phyloP scores from a whole-genome alignment of 768 basidiomycete genomes.

The Russula earlei region DNA sequence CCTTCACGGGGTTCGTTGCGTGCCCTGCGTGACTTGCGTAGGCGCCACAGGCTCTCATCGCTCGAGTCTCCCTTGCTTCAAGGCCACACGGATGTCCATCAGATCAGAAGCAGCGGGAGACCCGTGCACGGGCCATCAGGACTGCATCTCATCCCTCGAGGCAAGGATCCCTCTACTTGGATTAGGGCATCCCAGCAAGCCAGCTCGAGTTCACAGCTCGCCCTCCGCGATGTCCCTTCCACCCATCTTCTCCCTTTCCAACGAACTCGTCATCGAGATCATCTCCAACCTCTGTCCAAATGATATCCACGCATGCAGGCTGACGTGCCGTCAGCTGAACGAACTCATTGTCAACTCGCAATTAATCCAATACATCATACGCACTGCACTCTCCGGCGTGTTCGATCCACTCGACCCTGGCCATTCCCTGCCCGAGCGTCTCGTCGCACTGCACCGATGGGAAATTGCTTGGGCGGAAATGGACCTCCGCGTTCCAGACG shows the following conservation, averaged over 20 bases:
- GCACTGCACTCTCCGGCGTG: conserved; percentile 11
- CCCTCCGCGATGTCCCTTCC: not conserved
- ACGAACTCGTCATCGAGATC: conserved; percentile 8
- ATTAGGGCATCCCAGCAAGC: not conserved
- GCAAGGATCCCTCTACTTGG: not conserved
- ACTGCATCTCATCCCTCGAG: not conserved
- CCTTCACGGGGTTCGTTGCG: too few relatives aligned
- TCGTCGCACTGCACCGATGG: not conserved
- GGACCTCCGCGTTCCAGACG: not conserved
- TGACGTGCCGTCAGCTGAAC: not conserved
- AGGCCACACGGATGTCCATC: too few relatives aligned
- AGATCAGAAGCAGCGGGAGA: not conserved
- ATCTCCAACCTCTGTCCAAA: not conserved
- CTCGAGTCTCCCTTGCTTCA: too few relatives aligned
- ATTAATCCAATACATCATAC: not conserved
- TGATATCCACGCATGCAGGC: not conserved
- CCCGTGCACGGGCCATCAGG: not conserved
- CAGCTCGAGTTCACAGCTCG: not conserved
- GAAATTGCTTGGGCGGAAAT: not conserved
- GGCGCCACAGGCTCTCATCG: too few relatives aligned
- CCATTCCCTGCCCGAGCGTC: not conserved
- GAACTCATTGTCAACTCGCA: not conserved
- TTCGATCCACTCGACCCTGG: conserved; percentile 5
- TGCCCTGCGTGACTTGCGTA: too few relatives aligned
- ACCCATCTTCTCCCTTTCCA: conserved; percentile 4